Evolutionary conservation across 2,329 filamentous ascomycete species (phyloP).

Genomic region (Cryphonectria nitschkei): DNA sequence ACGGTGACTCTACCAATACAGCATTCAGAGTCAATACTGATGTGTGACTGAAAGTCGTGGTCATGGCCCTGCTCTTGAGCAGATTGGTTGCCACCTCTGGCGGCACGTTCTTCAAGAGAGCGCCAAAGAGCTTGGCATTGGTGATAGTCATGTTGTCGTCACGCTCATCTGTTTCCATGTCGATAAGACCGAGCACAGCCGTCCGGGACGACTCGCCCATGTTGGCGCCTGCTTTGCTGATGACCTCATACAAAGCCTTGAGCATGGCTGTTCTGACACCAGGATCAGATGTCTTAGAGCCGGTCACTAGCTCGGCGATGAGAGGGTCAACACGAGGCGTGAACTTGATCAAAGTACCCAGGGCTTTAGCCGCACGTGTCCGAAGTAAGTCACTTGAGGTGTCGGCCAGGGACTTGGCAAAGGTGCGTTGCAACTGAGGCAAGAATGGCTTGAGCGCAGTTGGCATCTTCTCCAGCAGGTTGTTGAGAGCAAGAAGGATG

Average conservation of each 20-base stretch:
- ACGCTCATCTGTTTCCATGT: constrained; percentile 76
- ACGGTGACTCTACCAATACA: constrained; percentile 79
- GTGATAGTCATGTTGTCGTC: constrained; percentile 84
- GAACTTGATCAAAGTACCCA: constrained; percentile 93
- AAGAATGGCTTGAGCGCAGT: constrained; percentile 94
- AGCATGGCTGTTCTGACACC: constrained; percentile 96
- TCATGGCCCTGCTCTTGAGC: constrained; percentile 76
- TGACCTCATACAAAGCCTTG: constrained; percentile 93
- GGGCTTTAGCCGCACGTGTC: constrained; percentile 85
- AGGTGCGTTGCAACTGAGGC: constrained; percentile 93
- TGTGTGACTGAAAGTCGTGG: constrained; percentile 72
- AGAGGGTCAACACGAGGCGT: constrained; percentile 95
- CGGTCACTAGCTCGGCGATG: constrained; percentile 90
- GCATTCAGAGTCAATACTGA: constrained; percentile 89
- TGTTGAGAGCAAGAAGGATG: constrained; percentile 92
- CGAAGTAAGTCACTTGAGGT: constrained; percentile 87
- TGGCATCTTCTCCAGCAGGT: constrained; percentile 94
- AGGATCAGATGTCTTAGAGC: constrained; percentile 84
- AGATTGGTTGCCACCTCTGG: constrained; percentile 65
- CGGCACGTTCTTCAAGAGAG: constrained; percentile 84
- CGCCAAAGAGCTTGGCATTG: constrained; percentile 86
- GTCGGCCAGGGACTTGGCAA: constrained; percentile 94
- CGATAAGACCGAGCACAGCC: constrained; percentile 87
- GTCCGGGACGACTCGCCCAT: constrained; percentile 91
- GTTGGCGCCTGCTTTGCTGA: constrained; percentile 90